Evolutionary conservation across 2,329 filamentous ascomycete species (phyloP), one percentile per base, ranked within the genome.

Genomic region (Fusarium pininemorale): DNA sequence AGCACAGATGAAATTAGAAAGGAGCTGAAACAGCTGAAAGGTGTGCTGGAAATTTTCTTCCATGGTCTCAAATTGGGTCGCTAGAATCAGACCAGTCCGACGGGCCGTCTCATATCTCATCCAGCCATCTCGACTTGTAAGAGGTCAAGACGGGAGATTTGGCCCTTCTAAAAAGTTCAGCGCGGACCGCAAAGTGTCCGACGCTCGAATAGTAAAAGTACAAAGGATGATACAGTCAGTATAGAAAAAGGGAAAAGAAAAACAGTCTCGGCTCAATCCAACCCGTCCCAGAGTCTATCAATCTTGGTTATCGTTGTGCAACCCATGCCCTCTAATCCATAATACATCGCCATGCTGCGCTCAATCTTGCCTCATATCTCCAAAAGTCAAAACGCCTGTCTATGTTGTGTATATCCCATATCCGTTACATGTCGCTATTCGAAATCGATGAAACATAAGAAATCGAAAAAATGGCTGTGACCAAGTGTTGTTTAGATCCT

Each of bases 311-410:
- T 63, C 58, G 50, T 58, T 47, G 55, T 35, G 55, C 60, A 60
- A 66, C 48, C 59, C 47, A 69, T 42, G 50, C 50, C 53, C 68
- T 62, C 54, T 62, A 65, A 30, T 72, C 73, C 58, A 66, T 76
- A 45, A 73, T 77, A 70, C 66, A 77, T 75, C 62, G 63, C 63
- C 60, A 58, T 53, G 47, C 54, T 56, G 59, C 53, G 61, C 67
- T 58, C 56, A 68, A 73, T 66, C 53, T 63, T 55, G 57, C 57
- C 65, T 53, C 42, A 67, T 56, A 45, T 58, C 24, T 48, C 48
- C 44, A 55, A 56, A 68, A 32, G 20, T 59, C 56, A 76, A 70
- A 77, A 77, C 75, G 72, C 75, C 75, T 63, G 48, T 67, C 66
- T 64, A 67, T 77, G 58, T 55, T 67, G 53, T 58, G 30, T 59